These are phyloP conservation scores for Kazachstania kunashirensis DNA, from an alignment of 805 yeast species.

Conservation along the genomic window DNA sequence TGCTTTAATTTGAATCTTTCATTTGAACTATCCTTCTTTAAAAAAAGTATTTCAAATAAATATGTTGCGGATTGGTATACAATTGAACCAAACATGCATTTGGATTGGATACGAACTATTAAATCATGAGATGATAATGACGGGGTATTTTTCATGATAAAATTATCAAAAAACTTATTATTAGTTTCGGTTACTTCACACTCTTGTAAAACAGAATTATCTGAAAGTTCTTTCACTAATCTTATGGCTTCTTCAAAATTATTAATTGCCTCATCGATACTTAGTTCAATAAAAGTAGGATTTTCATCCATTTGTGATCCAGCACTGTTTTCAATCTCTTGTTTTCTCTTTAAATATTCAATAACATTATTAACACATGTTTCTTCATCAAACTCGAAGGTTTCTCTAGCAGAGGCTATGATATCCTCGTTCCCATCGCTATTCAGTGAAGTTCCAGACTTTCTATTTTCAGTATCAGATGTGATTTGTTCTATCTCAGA, in stretches of 20 bases:
- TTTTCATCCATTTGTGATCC: neutral
- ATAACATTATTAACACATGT: constrained; percentile 1
- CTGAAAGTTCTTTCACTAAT: constrained; percentile 9
- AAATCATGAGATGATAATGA: constrained; percentile 19
- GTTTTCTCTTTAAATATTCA: neutral
- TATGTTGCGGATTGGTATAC: constrained; percentile 25
- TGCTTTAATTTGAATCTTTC: constrained; percentile 15
- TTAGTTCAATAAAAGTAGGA: constrained; percentile 1
- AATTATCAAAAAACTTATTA: constrained; percentile 10
- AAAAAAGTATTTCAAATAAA: constrained; percentile 16
- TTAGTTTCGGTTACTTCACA: constrained; percentile 1
- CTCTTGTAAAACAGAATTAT: constrained; percentile 3
- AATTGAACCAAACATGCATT: constrained; percentile 24
- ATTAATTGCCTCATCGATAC: constrained; percentile 8
- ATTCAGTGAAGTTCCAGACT: neutral
- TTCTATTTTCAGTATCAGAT: constrained; percentile 1
- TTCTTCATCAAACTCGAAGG: constrained; percentile 6
- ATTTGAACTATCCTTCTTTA: constrained; percentile 11
- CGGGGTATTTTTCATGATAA: constrained; percentile 24
- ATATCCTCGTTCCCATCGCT: neutral
- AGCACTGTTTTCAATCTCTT: neutral
- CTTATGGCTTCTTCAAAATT: constrained; percentile 14
- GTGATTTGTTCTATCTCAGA: constrained; percentile 1
- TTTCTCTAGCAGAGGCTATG: neutral
- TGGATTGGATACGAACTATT: constrained; percentile 20